These are phyloP conservation scores for Saposhnikovia divaricata DNA, from an alignment of 129 eudicot species.

Conservation along the genomic window DNA sequence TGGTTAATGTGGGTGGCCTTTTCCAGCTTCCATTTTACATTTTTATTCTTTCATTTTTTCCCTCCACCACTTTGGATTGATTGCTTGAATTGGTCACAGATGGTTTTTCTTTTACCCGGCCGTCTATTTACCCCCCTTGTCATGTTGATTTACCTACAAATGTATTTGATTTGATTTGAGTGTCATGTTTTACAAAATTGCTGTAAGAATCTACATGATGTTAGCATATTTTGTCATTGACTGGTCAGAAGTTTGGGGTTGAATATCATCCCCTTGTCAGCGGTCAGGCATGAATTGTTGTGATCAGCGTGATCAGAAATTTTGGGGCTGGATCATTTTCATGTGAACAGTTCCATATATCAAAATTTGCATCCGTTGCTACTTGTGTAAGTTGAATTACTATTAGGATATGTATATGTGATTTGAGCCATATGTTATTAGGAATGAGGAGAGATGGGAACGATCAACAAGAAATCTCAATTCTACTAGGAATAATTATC, in stretches of 20 bases:
- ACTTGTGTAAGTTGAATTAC: not conserved
- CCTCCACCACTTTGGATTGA: constrained; percentile 1
- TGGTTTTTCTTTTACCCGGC: not conserved
- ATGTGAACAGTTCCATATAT: not conserved
- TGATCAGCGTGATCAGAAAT: not conserved
- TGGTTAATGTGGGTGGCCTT: constrained; percentile 34
- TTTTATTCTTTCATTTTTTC: constrained; percentile 4
- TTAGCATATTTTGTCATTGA: constrained; percentile 29
- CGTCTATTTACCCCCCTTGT: not conserved
- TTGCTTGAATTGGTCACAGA: constrained; percentile 9
- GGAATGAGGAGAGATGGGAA: too few species aligned
- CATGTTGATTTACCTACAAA: too few species aligned
- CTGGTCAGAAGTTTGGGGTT: not conserved
- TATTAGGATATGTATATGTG: not conserved
- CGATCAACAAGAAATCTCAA: too few species aligned
- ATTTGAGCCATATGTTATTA: too few species aligned
- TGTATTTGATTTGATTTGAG: not conserved
- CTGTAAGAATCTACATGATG: constrained; percentile 18
- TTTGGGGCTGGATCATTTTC: not conserved
- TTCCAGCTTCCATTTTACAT: not conserved
- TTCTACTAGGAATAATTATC: too few species aligned
- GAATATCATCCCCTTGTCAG: not conserved
- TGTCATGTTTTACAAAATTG: not conserved
- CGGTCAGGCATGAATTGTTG: not conserved
- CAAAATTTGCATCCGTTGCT: not conserved